phyloP scores from a whole-genome alignment of 176 grass and related monocot genomes.

The Alloteropsis semialata region DNA sequence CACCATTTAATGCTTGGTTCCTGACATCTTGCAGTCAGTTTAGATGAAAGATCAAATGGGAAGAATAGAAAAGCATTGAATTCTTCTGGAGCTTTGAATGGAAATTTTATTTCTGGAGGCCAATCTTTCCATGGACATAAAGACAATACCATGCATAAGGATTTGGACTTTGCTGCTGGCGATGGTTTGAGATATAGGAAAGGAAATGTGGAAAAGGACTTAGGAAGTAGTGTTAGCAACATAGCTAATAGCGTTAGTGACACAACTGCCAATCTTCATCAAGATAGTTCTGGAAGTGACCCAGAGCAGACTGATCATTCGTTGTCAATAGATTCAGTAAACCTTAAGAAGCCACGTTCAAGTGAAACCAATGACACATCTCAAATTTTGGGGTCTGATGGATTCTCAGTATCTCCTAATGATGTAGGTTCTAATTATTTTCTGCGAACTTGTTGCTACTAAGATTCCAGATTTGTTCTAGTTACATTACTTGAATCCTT shows the following conservation, averaged over 20 bases:
- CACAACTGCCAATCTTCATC: constrained; percentile 37
- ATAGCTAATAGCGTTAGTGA: constrained; percentile 16
- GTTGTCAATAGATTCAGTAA: constrained; percentile 47
- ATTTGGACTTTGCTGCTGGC: constrained; percentile 30
- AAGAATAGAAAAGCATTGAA: constrained; percentile 48
- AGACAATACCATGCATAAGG: constrained; percentile 28
- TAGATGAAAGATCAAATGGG: constrained; percentile 68
- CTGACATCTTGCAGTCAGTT: constrained; percentile 54
- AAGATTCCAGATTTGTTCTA: background rate
- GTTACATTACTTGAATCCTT: constrained; percentile 5
- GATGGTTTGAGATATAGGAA: constrained; percentile 75
- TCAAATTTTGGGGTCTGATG: constrained; percentile 59
- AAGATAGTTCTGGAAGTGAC: constrained; percentile 66
- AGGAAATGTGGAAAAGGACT: constrained; percentile 32
- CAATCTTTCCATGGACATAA: constrained; percentile 36
- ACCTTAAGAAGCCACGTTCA: constrained; percentile 40
- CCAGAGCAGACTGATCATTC: constrained; percentile 63
- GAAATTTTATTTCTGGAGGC: constrained; percentile 37
- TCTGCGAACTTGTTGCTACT: background rate
- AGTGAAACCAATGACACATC: constrained; percentile 45
- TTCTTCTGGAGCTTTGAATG: constrained; percentile 45
- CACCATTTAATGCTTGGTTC: constrained; percentile 6
- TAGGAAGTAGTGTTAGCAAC: constrained; percentile 25
- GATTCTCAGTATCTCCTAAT: constrained; percentile 42
- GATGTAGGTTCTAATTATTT: constrained; percentile 57